Conservation (phyloP, 2,329 filamentous ascomycete species). For the Talaromyces pinophilus region DNA sequence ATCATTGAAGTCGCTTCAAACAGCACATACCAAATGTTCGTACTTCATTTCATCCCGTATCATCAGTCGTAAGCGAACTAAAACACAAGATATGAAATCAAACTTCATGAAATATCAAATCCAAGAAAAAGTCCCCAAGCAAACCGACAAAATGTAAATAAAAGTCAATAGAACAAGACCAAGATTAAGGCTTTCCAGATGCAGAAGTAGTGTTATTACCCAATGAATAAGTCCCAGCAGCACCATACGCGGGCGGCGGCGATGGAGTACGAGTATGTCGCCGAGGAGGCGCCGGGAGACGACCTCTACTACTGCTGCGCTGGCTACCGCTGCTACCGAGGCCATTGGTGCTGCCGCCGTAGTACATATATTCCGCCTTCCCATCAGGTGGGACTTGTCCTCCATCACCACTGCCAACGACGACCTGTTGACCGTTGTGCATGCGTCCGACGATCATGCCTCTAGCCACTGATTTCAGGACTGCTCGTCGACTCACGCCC, state of each 20-base stretch:
- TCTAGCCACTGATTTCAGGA: constrained; percentile 93
- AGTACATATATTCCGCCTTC: constrained; percentile 19
- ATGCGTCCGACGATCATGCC: constrained; percentile 69
- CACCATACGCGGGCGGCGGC: constrained; percentile 45
- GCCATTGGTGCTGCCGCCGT: constrained; percentile 13
- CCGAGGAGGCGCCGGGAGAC: constrained; percentile 37
- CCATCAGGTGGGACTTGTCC: constrained; percentile 33
- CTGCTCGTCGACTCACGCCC: constrained; percentile 82
- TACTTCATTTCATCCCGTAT: background rate
- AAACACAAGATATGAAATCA: background rate
- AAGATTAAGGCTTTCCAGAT: constrained; percentile 34
- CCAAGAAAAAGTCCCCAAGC: background rate
- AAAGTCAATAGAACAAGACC: background rate
- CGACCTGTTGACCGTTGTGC: constrained; percentile 51
- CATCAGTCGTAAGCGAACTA: background rate
- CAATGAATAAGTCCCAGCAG: constrained; percentile 38
- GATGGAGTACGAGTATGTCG: constrained; percentile 39
- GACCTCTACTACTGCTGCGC: constrained; percentile 18
- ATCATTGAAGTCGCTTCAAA: background rate
- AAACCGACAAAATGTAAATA: background rate
- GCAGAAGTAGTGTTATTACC: constrained; percentile 33
- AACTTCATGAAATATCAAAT: background rate
- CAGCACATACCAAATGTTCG: background rate
- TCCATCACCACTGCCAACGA: constrained; percentile 51
- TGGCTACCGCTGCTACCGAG: constrained; percentile 2